phyloP scores from a whole-genome alignment of 2,329 filamentous ascomycete genomes.

The Stachybotrys echinatus region DNA sequence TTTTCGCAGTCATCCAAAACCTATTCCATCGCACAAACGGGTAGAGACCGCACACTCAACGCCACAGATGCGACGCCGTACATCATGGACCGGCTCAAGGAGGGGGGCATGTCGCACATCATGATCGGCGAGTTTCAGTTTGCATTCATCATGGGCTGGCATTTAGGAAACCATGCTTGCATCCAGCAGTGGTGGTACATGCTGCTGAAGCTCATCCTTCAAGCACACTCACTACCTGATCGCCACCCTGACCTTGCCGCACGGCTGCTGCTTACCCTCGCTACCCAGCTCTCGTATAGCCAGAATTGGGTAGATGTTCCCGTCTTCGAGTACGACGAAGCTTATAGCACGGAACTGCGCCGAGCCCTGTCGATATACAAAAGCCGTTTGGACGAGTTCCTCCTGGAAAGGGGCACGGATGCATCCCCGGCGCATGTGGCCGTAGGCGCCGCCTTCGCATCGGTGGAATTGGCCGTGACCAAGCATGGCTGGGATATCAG shows the following conservation, averaged over 20 bases:
- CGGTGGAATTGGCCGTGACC: slow-evolving; percentile 23
- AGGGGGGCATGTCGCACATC: slow-evolving; percentile 28
- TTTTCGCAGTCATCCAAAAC: slow-evolving; percentile 37
- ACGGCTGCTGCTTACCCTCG: slow-evolving; percentile 43
- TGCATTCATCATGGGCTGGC: slow-evolving; percentile 50
- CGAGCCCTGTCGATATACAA: slow-evolving; percentile 50
- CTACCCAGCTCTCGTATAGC: slow-evolving; percentile 51
- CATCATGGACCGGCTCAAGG: slow-evolving; percentile 34
- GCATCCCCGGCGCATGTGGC: slow-evolving; percentile 34
- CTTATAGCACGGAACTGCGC: slow-evolving; percentile 30
- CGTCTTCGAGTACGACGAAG: slow-evolving; percentile 30
- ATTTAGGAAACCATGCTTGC: slow-evolving; percentile 53
- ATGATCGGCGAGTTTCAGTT: slow-evolving; percentile 58
- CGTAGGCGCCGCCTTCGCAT: slow-evolving; percentile 41
- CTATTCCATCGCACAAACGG: slow-evolving; percentile 32
- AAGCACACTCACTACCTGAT: slow-evolving; percentile 39
- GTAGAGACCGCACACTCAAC: slow-evolving; percentile 34
- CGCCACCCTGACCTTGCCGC: slow-evolving; percentile 38
- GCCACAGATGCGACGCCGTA: slow-evolving; percentile 44
- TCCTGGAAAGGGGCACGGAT: slow-evolving; percentile 27
- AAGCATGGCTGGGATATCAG: slow-evolving; percentile 52
- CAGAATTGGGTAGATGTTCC: slow-evolving; percentile 41
- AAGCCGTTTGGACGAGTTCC: slow-evolving; percentile 42
- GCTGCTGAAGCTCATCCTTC: slow-evolving; percentile 44
- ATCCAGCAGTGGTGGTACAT: slow-evolving; percentile 59